Percentiles rank a stretch among this genome's conserved stretches.
Conservation (phyloP, 768 basidiomycete genomes). For the Mrakia frigida region DNA sequence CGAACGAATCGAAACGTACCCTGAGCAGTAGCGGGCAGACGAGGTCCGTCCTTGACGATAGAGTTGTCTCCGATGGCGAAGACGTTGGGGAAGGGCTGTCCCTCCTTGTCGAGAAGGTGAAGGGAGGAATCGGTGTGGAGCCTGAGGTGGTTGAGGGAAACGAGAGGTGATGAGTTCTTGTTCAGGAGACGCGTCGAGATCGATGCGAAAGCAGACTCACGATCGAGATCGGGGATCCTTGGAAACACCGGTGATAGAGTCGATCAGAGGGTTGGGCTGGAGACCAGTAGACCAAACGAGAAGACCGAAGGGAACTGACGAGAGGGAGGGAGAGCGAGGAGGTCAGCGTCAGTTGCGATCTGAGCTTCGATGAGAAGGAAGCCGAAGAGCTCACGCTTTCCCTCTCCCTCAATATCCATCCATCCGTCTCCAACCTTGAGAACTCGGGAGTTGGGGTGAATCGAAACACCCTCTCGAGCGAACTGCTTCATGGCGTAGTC, state of each 20-base stretch:
- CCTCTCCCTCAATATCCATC: conserved; percentile 60
- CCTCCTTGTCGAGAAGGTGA: conserved; percentile 57
- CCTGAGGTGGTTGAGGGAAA: conserved; percentile 38
- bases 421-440: conserved; percentile 54
- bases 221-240: conserved; percentile 60
- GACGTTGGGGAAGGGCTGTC: conserved; percentile 59
- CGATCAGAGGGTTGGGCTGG: conserved; percentile 71
- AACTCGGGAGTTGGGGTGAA: conserved; percentile 69
- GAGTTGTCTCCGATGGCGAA: conserved; percentile 80
- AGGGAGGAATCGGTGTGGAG: conserved; percentile 57
- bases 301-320: conserved; percentile 67
- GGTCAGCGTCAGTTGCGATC: neutral
- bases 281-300: conserved; percentile 86
- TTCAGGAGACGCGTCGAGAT: neutral
- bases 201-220: conserved; percentile 41
- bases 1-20: conserved; percentile 41
- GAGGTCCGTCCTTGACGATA: conserved; percentile 50
- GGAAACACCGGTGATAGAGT: conserved; percentile 55
- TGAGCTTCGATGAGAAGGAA: neutral
- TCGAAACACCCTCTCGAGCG: conserved; percentile 65
- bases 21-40: conserved; percentile 79
- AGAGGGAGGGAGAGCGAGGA: neutral
- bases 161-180: neutral
- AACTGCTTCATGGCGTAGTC: conserved; percentile 47
- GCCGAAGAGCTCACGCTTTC: conserved; percentile 26